Percentiles rank a stretch among this genome's conserved stretches.
Conservation (phyloP, 1,139 yeast genomes). For the Yarrowia galli region DNA sequence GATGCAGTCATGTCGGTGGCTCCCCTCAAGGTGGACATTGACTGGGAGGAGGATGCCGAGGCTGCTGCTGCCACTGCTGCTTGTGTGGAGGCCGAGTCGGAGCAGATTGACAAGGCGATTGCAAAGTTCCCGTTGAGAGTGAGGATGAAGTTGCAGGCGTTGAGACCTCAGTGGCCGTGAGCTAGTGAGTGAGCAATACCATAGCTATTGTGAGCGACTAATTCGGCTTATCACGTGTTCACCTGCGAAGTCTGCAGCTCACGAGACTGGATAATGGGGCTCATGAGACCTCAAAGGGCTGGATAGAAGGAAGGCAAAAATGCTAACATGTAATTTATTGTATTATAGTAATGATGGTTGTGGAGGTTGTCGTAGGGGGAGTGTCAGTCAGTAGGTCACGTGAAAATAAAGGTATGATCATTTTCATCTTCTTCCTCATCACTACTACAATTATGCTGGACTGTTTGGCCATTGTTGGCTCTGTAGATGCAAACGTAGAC, state of each 20-base stretch:
- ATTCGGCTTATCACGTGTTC: too few species aligned
- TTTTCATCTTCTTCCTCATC: too few species aligned
- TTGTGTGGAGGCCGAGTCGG: slow-evolving; percentile 17
- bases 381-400: too few species aligned
- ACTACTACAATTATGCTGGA: too few species aligned
- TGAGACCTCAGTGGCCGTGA: slow-evolving; percentile 32
- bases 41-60: slow-evolving; percentile 38
- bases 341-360: slow-evolving; percentile 27
- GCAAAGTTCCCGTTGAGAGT: slow-evolving; percentile 26
- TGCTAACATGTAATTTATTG: slow-evolving; percentile 39
- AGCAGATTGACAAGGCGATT: slow-evolving; percentile 31
- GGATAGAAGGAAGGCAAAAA: slow-evolving; percentile 15
- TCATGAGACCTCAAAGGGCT: too few species aligned
- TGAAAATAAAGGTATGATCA: too few species aligned
- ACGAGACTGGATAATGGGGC: too few species aligned
- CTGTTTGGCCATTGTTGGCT: too few species aligned
- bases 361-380: too few species aligned
- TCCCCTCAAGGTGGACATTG: slow-evolving; percentile 29
- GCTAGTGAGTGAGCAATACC: background rate
- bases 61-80: slow-evolving; percentile 26
- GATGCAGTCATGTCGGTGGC: slow-evolving; percentile 26
- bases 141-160: slow-evolving; percentile 33
- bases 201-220: background rate
- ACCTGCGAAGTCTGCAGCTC: too few species aligned
- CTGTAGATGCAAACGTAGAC: slow-evolving; percentile 1